Conservation (phyloP, 139 green algal species). For the Marvania coccoides region DNA sequence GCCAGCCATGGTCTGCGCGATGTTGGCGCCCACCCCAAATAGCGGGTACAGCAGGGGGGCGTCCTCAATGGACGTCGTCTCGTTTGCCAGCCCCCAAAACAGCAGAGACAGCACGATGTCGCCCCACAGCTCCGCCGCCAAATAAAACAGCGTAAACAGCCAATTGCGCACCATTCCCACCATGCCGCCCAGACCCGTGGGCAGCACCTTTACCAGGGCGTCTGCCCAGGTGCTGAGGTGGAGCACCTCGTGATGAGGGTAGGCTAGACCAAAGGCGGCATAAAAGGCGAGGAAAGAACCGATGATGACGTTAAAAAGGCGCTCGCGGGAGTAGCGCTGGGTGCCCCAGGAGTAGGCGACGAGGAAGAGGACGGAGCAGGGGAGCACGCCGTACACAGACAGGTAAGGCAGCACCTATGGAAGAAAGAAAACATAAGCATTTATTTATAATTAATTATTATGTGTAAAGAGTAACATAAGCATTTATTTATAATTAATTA, state of each 20-base stretch:
- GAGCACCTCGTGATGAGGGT: constrained; percentile 70
- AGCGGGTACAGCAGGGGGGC: constrained; percentile 88
- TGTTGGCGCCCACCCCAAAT: constrained; percentile 93
- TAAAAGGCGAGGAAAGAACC: constrained; percentile 76
- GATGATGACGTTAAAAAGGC: constrained; percentile 86
- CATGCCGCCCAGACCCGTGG: constrained; percentile 36
- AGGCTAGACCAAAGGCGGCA: constrained; percentile 70
- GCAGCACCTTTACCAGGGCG: constrained; percentile 21
- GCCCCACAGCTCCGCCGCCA: constrained; percentile 78
- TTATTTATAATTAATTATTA: no score
- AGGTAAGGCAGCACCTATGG: constrained; percentile 13
- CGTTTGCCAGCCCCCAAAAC: constrained; percentile 94
- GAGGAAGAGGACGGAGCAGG: constrained; percentile 78
- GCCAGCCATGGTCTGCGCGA: constrained; percentile 76
- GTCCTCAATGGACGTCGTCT: constrained; percentile 82
- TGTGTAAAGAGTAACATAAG: no score
- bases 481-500: no score
- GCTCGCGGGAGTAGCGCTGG: constrained; percentile 45
- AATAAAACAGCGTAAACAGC: constrained; percentile 95
- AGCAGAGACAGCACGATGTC: constrained; percentile 84
- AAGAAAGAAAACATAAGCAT: no score
- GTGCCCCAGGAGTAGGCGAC: constrained; percentile 51
- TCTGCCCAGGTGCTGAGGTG: constrained; percentile 55
- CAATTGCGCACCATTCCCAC: constrained; percentile 88
- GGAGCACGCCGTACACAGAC: constrained; percentile 86